Evolutionary conservation across 495 filamentous ascomycete species (phyloP), one percentile per base, ranked within the genome.

Genomic region (Tuber indicum): DNA sequence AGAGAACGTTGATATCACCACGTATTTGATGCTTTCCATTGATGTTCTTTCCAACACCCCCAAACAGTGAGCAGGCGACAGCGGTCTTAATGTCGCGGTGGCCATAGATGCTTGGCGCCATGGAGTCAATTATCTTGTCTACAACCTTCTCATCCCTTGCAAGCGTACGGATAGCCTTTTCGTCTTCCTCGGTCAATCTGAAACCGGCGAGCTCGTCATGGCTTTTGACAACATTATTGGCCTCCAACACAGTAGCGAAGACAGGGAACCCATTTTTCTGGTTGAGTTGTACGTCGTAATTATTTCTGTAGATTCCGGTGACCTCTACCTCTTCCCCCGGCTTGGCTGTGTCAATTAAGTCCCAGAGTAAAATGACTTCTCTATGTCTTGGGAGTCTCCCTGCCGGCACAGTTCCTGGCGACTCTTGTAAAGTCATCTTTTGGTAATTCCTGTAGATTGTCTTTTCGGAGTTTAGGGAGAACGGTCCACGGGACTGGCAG

Each of bases 361-460:
- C 96, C 89, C 96, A 98, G 26, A 98, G 91, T 14, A 99, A 89
- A 79, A 99, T 92, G 26, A 98, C 94, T 83, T 99, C 96, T 72
- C 96, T 91, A 83, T 97, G 94, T 44, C 96, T 91, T 4, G 96
- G 96, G 47, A 99, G 91, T 85, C 96, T 94, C 78, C 96, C 96
- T 47, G 96, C 94, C 23, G 96, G 96, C 17, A 99, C 96, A 2
- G 96, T 98, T 52, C 96, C 96, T 39, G 96, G 96, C 2, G 96
- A 96, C 85, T 99, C 96, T 84, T 99, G 96, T 16, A 99, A 89
- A 1, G 96, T 99, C 82, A 99, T 86, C 82, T 97, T 98, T 84
- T 99, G 96, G 86, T 97, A 99, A 84, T 99, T 99, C 72, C 96
- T 91, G 86, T 98, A 99, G n/a, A 99, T 92, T 0, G 96, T 99